Percentiles rank a stretch among this genome's conserved stretches.
These are phyloP conservation scores for Penicillium sp. DNA, from an alignment of 2,329 filamentous ascomycete species.

Conservation along the genomic window DNA sequence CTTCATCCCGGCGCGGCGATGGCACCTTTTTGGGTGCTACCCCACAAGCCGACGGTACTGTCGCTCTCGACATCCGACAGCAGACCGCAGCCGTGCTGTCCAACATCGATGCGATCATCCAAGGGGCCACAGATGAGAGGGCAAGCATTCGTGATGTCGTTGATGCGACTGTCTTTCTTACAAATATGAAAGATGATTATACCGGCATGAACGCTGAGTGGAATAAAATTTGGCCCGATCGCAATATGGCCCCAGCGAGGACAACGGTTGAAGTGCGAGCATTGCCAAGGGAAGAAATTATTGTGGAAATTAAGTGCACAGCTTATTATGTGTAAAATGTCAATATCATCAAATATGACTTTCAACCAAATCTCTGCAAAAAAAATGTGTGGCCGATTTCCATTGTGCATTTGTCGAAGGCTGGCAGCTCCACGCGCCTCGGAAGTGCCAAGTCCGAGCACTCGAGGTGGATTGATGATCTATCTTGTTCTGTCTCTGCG, in stretches of 20 bases:
- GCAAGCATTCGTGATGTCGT: conserved; percentile 44
- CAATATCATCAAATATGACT: no score
- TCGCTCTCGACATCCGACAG: conserved; percentile 39
- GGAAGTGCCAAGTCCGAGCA: background rate
- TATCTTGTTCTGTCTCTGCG: background rate
- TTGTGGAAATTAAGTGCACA: conserved; percentile 31
- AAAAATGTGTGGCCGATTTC: no score
- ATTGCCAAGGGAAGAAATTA: conserved; percentile 23
- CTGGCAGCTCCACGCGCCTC: no score
- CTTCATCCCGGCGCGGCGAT: conserved; percentile 41
- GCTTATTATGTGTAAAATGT: conserved; percentile 54
- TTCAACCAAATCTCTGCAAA: no score
- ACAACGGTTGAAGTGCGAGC: conserved; percentile 29
- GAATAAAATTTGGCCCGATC: conserved; percentile 47
- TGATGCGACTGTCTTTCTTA: conserved; percentile 48
- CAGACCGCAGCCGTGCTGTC: conserved; percentile 47
- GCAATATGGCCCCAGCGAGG: conserved; percentile 41
- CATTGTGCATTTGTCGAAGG: no score
- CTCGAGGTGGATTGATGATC: background rate
- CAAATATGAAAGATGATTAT: conserved; percentile 48
- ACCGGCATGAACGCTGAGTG: conserved; percentile 52
- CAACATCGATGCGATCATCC: conserved; percentile 46
- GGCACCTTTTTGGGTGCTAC: conserved; percentile 45
- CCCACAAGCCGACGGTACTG: conserved; percentile 40
- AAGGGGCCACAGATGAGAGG: conserved; percentile 41